Percentiles rank a stretch among this genome's conserved stretches.
Evolutionary conservation across 257 asterid species (phyloP).

Genomic region (Solanum piurae): DNA sequence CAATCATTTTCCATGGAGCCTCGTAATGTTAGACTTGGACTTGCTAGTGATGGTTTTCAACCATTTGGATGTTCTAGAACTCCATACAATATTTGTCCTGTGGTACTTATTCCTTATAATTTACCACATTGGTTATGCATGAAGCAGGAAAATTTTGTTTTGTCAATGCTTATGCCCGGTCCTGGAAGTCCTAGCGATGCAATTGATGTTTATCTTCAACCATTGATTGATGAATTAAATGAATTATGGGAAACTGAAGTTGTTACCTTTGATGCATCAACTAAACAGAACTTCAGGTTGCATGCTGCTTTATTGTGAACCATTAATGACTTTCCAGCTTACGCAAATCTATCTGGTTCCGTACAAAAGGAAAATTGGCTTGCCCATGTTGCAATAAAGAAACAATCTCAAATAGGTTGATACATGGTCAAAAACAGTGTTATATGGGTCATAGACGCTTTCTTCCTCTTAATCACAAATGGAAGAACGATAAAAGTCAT

Average conservation of each 20-base stretch:
- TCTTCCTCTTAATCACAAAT: not conserved
- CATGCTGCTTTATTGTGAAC: not conserved
- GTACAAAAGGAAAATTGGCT: not conserved
- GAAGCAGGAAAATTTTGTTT: not conserved
- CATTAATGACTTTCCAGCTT: not conserved
- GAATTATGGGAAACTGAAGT: too few species aligned
- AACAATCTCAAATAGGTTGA: not conserved
- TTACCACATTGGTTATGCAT: not conserved
- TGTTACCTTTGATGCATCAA: not conserved
- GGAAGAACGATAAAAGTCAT: not conserved
- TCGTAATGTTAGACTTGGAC: not conserved
- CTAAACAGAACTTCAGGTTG: not conserved
- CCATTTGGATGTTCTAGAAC: not conserved
- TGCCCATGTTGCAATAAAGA: not conserved
- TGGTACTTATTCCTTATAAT: not conserved
- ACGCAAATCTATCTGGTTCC: not conserved
- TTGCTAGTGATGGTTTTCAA: not conserved
- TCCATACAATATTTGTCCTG: not conserved
- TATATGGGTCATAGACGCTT: not conserved
- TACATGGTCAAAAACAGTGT: not conserved
- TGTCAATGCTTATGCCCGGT: not conserved
- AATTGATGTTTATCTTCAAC: not conserved
- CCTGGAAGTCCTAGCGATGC: not conserved
- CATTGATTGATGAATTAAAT: too few species aligned
- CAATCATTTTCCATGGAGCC: not conserved